Evolutionary conservation across 2,329 filamentous ascomycete genomes (phyloP), one percentile per base, ranked within the genome.

Genomic region (Madurella mycetomatis): DNA sequence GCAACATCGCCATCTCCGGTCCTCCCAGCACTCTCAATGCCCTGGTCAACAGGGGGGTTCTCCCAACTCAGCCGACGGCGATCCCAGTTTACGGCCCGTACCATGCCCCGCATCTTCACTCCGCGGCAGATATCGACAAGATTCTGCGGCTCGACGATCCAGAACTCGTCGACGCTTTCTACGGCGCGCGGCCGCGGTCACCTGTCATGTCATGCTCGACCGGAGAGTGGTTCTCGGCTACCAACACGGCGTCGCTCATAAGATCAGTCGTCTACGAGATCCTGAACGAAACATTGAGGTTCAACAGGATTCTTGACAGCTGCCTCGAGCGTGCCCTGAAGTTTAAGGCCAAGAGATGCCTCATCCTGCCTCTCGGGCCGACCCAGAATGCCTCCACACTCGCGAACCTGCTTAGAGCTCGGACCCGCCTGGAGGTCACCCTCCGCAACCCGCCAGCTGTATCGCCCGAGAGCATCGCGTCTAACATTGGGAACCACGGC

Each of bases 81-180:
- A 74, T 82, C 49, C 77, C 80, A 0, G 74, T 83, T 25, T 77
- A 79, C 58, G 81, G 77, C 0, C 80, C 81, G 7, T 83, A 82
- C 61, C 81, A 84, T 62, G 78, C 81, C 39, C 58, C 74, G 2
- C 79, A 82, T 63, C 69, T 83, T n/a, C 75, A 82, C 62, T 69
- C 69, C 1, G 60, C 64, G 15, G 66, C 64, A 16, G 72, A 80
- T 54, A 66, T 81, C 17, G 71, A 73, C 44, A 69, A 67, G 55
- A 73, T 82, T 25, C 66, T 82, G 31, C 67, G 69, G 15, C 68
- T 80, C 31, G 69, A 74, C 40, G 71, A 76, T 17, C 62, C 70
- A 7, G 63, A 63, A 18, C 66, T 77, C 9, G 62, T 63, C 32
- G 68, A 72, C 40, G 69, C 70, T 13, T 65, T 81, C 11, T 69